Conservation (phyloP, 208 protist species). For the Trypanosomatidae sp. region DNA sequence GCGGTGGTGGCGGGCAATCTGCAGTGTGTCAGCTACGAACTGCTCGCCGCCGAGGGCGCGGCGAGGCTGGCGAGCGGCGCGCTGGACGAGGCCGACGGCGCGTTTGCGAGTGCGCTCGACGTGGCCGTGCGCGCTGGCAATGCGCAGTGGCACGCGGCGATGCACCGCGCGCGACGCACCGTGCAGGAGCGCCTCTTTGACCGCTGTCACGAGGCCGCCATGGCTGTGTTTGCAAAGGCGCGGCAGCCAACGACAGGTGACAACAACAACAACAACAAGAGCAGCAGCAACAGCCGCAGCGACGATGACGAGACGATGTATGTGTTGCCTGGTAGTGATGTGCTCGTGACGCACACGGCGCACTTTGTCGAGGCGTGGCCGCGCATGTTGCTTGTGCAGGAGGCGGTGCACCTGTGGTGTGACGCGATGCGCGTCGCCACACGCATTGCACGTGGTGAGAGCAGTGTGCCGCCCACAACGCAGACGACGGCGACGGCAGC, state of each 20-base stretch:
- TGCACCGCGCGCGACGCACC: constrained; percentile 50
- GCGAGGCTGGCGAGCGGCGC: constrained; percentile 38
- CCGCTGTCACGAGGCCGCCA: constrained; percentile 67
- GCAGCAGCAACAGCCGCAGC: neutral
- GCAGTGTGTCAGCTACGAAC: constrained; percentile 84
- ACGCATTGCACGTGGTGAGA: too few relatives aligned
- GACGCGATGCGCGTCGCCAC: constrained; percentile 25
- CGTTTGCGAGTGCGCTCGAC: constrained; percentile 59
- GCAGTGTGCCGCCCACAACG: too few relatives aligned
- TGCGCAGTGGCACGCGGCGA: constrained; percentile 68
- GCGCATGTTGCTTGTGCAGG: constrained; percentile 67
- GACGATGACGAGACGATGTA: constrained; percentile 68
- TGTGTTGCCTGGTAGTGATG: constrained; percentile 53
- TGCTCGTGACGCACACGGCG: constrained; percentile 56
- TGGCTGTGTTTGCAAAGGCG: constrained; percentile 59
- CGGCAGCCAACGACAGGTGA: constrained; percentile 4
- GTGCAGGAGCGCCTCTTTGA: constrained; percentile 81
- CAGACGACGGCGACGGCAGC: too few relatives aligned
- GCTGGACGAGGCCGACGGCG: constrained; percentile 55
- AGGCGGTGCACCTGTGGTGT: constrained; percentile 71
- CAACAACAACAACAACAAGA: neutral
- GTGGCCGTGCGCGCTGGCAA: constrained; percentile 78
- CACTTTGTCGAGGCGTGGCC: constrained; percentile 76
- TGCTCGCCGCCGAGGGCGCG: constrained; percentile 69
- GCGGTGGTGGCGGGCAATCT: constrained; percentile 79